phyloP scores from a whole-genome alignment of 2,329 filamentous ascomycete genomes.

The Mollisiaceae sp. region DNA sequence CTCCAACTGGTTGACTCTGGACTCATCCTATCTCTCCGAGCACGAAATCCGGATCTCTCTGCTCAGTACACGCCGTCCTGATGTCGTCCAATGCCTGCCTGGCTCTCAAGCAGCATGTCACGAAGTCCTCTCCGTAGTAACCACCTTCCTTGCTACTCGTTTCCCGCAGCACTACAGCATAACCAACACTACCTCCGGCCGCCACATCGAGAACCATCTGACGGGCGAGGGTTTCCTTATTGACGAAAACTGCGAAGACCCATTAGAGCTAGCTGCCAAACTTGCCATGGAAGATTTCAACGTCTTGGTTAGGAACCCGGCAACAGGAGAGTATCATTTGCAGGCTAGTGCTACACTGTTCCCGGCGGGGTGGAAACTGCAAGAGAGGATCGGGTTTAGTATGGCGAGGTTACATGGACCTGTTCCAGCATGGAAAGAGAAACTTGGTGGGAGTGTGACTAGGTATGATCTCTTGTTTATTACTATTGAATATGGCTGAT shows the following conservation, averaged over 20 bases:
- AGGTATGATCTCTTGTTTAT: constrained; percentile 40
- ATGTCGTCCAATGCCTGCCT: constrained; percentile 52
- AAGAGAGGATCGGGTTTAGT: constrained; percentile 53
- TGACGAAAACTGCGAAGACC: constrained; percentile 44
- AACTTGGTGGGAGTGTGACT: constrained; percentile 49
- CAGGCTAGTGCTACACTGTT: constrained; percentile 58
- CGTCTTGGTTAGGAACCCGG: constrained; percentile 50
- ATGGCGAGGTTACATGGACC: constrained; percentile 53
- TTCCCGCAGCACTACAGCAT: constrained; percentile 51
- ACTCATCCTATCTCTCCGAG: constrained; percentile 51
- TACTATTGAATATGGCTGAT: not conserved
- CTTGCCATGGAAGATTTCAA: constrained; percentile 58
- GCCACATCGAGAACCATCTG: constrained; percentile 48
- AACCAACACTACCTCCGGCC: constrained; percentile 39
- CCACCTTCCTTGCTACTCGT: constrained; percentile 49
- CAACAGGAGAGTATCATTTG: constrained; percentile 53
- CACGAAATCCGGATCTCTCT: constrained; percentile 49
- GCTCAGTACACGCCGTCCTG: constrained; percentile 44
- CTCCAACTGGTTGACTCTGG: constrained; percentile 54
- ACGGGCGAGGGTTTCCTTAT: constrained; percentile 51
- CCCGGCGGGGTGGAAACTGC: constrained; percentile 56
- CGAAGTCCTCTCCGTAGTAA: constrained; percentile 53
- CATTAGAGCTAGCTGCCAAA: constrained; percentile 55
- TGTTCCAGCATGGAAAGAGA: constrained; percentile 56
- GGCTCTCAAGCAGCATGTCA: constrained; percentile 51